Percentiles rank a stretch among this genome's conserved stretches.
Conservation (phyloP, 495 filamentous ascomycete species). For the Hypoxylon trugodes region DNA sequence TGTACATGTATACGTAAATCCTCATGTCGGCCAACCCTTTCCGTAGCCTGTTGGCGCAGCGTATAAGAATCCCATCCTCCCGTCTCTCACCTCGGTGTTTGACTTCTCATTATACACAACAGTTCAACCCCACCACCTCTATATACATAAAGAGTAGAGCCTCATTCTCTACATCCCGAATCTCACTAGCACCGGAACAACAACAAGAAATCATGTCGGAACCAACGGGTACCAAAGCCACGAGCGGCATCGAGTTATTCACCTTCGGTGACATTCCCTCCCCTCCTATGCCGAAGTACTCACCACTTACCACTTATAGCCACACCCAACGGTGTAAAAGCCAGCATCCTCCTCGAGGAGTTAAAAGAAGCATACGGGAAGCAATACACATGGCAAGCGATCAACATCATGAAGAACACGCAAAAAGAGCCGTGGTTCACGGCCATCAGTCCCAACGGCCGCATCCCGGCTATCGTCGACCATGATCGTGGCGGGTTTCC, state of each 20-base stretch:
- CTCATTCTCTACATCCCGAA: constrained; percentile 28
- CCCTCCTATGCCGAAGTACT: background rate
- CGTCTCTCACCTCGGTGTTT: constrained; percentile 1
- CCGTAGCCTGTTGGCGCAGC: constrained; percentile 10
- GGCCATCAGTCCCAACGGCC: constrained; percentile 83
- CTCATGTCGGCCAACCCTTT: constrained; percentile 22
- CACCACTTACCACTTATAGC: too few relatives aligned
- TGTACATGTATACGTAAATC: background rate
- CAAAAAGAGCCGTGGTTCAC: constrained; percentile 76
- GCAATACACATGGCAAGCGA: constrained; percentile 66
- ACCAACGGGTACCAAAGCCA: constrained; percentile 62
- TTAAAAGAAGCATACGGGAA: constrained; percentile 65
- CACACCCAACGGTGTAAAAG: constrained; percentile 65
- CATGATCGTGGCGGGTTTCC: constrained; percentile 64
- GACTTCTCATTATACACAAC: background rate
- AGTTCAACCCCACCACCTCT: background rate
- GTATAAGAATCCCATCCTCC: constrained; percentile 24
- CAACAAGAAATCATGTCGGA: constrained; percentile 41
- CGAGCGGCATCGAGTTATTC: constrained; percentile 64
- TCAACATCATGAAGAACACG: constrained; percentile 74
- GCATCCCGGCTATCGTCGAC: constrained; percentile 85
- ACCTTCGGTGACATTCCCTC: constrained; percentile 47
- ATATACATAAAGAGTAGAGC: constrained; percentile 7
- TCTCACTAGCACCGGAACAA: constrained; percentile 4
- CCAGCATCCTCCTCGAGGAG: constrained; percentile 84